phyloP scores from a whole-genome alignment of 2,329 filamentous ascomycete species.

The Ambrosiella xylebori region DNA sequence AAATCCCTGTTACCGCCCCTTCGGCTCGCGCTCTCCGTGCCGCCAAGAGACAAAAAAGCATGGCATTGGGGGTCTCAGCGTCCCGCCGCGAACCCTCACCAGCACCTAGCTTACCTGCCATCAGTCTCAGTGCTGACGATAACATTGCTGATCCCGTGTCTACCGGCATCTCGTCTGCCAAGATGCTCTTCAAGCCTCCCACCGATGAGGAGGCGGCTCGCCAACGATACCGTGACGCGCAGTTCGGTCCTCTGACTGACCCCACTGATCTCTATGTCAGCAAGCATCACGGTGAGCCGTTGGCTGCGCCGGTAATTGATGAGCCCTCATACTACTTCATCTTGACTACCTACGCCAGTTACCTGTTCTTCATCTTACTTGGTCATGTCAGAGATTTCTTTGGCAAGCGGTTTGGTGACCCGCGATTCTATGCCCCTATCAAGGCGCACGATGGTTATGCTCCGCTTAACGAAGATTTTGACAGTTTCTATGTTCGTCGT shows the following conservation, averaged over 20 bases:
- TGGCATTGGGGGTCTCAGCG: neutral
- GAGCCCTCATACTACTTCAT: conserved; percentile 95
- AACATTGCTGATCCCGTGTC: conserved; percentile 1
- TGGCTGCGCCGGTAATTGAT: conserved; percentile 74
- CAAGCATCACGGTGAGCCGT: conserved; percentile 63
- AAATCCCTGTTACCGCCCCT: conserved; percentile 1
- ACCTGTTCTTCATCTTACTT: conserved; percentile 85
- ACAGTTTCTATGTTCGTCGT: conserved; percentile 91
- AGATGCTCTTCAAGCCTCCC: conserved; percentile 68
- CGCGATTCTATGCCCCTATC: conserved; percentile 65
- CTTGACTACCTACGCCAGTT: conserved; percentile 95
- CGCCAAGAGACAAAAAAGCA: conserved; percentile 2
- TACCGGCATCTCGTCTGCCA: conserved; percentile 32
- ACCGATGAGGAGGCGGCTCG: conserved; percentile 66
- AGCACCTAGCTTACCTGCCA: conserved; percentile 10
- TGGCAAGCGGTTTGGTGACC: conserved; percentile 80
- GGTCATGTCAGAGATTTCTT: conserved; percentile 96
- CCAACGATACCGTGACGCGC: conserved; percentile 63
- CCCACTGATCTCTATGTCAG: conserved; percentile 76
- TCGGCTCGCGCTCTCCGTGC: conserved; percentile 1
- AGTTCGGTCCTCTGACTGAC: conserved; percentile 75
- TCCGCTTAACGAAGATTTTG: conserved; percentile 91
- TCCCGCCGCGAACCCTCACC: conserved; percentile 8
- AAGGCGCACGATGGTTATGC: conserved; percentile 78
- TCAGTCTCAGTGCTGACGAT: conserved; percentile 9